Evolutionary conservation across 495 filamentous ascomycete species (phyloP), one percentile per base, ranked within the genome.

Genomic region (Annulohypoxylon nitens): DNA sequence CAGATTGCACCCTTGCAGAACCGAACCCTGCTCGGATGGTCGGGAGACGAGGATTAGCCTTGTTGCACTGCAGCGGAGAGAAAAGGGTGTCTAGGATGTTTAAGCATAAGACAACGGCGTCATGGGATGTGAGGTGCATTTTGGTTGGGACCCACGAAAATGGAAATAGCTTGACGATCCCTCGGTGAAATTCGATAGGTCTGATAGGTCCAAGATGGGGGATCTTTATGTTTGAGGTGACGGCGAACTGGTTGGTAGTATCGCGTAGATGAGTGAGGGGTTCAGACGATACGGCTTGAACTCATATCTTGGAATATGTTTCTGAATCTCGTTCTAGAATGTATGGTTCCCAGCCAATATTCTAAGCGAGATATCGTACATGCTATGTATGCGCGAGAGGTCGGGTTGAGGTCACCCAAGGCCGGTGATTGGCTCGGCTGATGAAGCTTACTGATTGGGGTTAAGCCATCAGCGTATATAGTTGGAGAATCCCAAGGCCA

Each of bases 71-170:
- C 72, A 75, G 72, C 72, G 72, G 72, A 75, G 67, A 75, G 72
- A 75, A 75, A 75, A 70, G 72, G 72, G 72, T 75, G 72, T 75
- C 63, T 34, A 70, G 67, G 72, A 62, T 70, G 67, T 75, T 75
- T 75, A 75, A 75, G 72, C 72, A 75, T 75, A 75, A 75, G 72
- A 70, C 67, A 64, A 70, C 67, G 64, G 72, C 72, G 72, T 75
- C 72, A 75, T 75, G 72, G 72, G 72, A 75, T 70, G 51, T 61
- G 45, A 57, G 43, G 47, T 48, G 54, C 58, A 34, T 58, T 64
- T 53, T 70, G 72, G 72, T 70, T 36, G 63, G 64, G 64, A 41
- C 33, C 14, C 60, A 64, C 67, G 43, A 39, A 64, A 67, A 45
- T 11, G 72, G 72, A 64, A 75, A 75, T 30, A 50, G 59, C 18